phyloP scores from a whole-genome alignment of 495 filamentous ascomycete species.

The Schizothecium vesticola region DNA sequence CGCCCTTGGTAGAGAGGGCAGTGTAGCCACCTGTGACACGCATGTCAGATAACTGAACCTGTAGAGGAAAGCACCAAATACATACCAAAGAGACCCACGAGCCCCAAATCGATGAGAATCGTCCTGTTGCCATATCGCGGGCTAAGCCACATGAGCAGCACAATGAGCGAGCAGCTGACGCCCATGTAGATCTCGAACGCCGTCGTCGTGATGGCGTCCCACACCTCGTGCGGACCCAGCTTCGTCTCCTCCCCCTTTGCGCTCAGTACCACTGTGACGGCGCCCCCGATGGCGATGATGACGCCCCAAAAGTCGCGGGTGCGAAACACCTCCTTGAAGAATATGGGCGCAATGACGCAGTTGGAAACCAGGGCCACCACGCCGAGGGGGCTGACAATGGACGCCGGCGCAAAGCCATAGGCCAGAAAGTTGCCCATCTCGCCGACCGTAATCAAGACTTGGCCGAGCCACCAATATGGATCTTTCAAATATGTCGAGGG shows the following conservation, averaged over 20 bases:
- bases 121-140: conserved; percentile 70
- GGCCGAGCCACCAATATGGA: conserved; percentile 93
- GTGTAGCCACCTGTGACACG: conserved; percentile 74
- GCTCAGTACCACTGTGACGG: conserved; percentile 89
- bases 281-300: conserved; percentile 73
- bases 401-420: conserved; percentile 97
- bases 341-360: conserved; percentile 87
- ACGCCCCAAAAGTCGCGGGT: conserved; percentile 85
- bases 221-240: conserved; percentile 84
- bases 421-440: conserved; percentile 95
- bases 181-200: conserved; percentile 89
- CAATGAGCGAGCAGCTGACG: conserved; percentile 66
- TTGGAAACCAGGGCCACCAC: conserved; percentile 95
- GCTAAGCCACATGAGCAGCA: conserved; percentile 73
- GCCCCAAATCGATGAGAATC: conserved; percentile 88
- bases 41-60: conserved; percentile 28
- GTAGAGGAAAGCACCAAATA: conserved; percentile 8
- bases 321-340: conserved; percentile 86
- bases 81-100: conserved; percentile 88
- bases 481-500: conserved; percentile 66
- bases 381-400: conserved; percentile 92
- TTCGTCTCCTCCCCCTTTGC: conserved; percentile 86
- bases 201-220: conserved; percentile 78
- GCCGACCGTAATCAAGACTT: conserved; percentile 84
- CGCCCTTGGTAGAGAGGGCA: conserved; percentile 89